Evolutionary conservation across 352 stramenopile genomes (phyloP).

Genomic region (Phytopythium delawarense): DNA sequence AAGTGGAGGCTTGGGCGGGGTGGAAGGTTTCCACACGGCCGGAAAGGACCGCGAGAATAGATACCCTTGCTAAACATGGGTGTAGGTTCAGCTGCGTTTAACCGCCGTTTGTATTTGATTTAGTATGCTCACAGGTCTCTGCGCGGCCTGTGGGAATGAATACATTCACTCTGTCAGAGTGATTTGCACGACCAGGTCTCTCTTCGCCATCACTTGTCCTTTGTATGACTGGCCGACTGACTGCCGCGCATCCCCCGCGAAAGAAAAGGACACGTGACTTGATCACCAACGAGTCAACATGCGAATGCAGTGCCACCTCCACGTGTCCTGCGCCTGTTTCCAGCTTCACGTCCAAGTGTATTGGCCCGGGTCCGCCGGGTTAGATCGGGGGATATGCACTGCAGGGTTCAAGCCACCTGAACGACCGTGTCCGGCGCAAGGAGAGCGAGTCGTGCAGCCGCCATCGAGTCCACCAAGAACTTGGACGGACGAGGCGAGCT

Average conservation of each 20-base stretch:
- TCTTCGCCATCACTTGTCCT: background rate
- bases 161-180: background rate
- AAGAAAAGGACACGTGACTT: background rate
- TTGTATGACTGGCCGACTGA: background rate
- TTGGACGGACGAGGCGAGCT: background rate
- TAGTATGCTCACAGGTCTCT: background rate
- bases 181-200: background rate
- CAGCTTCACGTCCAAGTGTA: background rate
- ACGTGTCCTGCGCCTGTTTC: background rate
- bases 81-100: background rate
- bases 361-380: background rate
- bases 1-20: background rate
- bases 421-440: background rate
- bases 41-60: background rate
- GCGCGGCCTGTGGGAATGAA: background rate
- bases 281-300: background rate
- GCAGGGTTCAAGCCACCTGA: background rate
- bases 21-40: background rate
- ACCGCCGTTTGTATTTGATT: background rate
- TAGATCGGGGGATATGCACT: background rate
- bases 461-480: background rate
- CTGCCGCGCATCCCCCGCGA: background rate
- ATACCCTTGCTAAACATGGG: background rate
- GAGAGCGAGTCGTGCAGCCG: background rate
- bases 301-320: slow-evolving; percentile 1